Conservation (phyloP, 805 yeast species). For the Cyberlindnera petersonii region DNA sequence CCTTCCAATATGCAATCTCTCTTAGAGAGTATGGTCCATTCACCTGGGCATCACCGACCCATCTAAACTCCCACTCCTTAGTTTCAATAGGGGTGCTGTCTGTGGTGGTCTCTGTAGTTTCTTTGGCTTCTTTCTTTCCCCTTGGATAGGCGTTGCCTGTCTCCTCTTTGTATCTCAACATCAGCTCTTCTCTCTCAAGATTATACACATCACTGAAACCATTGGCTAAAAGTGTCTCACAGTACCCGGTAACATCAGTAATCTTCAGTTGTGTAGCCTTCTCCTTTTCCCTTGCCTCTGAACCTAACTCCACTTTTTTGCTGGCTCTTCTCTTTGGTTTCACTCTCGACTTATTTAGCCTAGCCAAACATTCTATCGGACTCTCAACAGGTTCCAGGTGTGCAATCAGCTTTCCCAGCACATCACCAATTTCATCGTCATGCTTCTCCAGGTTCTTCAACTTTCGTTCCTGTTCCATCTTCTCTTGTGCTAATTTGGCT, state of each 20-base stretch:
- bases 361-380: conserved; percentile 51
- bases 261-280: conserved; percentile 29
- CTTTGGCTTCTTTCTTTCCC: conserved; percentile 10
- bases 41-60: conserved; percentile 40
- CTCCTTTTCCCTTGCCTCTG: conserved; percentile 18
- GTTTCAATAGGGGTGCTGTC: too few relatives aligned
- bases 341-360: conserved; percentile 28
- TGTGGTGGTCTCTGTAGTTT: conserved; percentile 19
- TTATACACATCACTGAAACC: conserved; percentile 48
- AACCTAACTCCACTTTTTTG: conserved; percentile 13
- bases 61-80: conserved; percentile 44
- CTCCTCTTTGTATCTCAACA: conserved; percentile 39
- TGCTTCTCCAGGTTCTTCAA: not conserved
- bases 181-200: conserved; percentile 50
- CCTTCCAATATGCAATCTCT: conserved; percentile 49
- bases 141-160: conserved; percentile 38
- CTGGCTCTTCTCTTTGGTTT: conserved; percentile 20
- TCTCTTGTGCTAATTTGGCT: conserved; percentile 35
- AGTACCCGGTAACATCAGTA: conserved; percentile 42
- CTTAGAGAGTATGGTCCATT: conserved; percentile 48
- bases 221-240: conserved; percentile 42
- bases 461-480: conserved; percentile 13
- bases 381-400: conserved; percentile 57
- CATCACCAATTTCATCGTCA: conserved; percentile 15
- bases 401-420: conserved; percentile 35